These are phyloP conservation scores for Triadica sebifera DNA, from an alignment of 345 rosid species.

Conservation along the genomic window DNA sequence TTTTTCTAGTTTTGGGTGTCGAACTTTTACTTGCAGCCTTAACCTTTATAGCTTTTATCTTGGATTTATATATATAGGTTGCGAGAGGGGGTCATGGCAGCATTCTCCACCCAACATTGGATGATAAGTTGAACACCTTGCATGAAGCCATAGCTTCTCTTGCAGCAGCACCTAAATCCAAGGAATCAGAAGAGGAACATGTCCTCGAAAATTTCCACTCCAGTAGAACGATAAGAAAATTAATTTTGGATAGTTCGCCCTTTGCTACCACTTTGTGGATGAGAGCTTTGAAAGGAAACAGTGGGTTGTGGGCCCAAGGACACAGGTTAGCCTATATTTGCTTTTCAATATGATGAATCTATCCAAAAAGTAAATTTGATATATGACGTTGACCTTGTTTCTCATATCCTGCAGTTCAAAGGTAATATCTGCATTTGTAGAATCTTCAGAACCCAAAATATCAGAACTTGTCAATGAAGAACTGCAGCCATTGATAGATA, in stretches of 20 bases:
- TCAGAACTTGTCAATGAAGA: slow-evolving; percentile 50
- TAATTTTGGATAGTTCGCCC: slow-evolving; percentile 58
- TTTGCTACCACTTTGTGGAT: slow-evolving; percentile 69
- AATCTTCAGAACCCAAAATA: slow-evolving; percentile 51
- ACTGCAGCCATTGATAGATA: slow-evolving; percentile 64
- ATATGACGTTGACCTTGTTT: slow-evolving; percentile 12
- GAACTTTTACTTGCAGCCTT: too few relatives aligned
- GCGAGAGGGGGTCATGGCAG: slow-evolving; percentile 65
- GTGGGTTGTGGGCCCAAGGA: slow-evolving; percentile 67
- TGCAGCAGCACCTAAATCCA: slow-evolving; percentile 55
- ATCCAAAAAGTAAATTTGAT: not conserved
- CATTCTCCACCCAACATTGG: slow-evolving; percentile 56
- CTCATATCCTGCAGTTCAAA: slow-evolving; percentile 54
- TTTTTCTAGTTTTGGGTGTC: not conserved
- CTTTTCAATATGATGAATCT: not conserved
- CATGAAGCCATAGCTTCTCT: slow-evolving; percentile 66
- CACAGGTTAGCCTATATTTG: slow-evolving; percentile 58
- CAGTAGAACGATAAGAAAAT: slow-evolving; percentile 74
- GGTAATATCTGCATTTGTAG: slow-evolving; percentile 69
- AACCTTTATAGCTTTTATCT: not conserved
- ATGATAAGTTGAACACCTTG: slow-evolving; percentile 54
- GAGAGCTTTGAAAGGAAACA: slow-evolving; percentile 69
- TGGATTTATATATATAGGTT: slow-evolving; percentile 41
- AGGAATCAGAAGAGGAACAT: slow-evolving; percentile 56
- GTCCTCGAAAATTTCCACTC: slow-evolving; percentile 81